phyloP scores from a whole-genome alignment of 2,329 filamentous ascomycete species.

The Pestalotiopsis sp. region DNA sequence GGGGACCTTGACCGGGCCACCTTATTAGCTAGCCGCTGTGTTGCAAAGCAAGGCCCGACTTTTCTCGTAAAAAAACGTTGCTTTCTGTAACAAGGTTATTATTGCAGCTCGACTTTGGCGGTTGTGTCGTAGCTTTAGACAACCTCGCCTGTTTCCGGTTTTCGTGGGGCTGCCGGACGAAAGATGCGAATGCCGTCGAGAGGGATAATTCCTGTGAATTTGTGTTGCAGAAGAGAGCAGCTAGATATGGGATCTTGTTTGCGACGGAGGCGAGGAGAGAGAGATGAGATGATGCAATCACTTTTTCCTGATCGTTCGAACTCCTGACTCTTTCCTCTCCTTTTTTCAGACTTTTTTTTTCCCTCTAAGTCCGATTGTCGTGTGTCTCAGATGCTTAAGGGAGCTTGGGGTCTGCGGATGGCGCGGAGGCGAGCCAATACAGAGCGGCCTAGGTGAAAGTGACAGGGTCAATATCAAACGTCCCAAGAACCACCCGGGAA shows the following conservation, averaged over 20 bases:
- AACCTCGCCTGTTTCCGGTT: not conserved
- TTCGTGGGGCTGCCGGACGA: not conserved
- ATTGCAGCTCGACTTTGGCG: constrained; percentile 6
- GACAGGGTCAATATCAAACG: constrained; percentile 3
- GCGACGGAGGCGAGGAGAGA: not conserved
- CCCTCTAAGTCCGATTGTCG: constrained; percentile 1
- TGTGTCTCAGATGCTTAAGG: constrained; percentile 13
- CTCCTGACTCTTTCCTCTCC: not conserved
- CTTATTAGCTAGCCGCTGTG: not conserved
- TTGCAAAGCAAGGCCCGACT: not conserved
- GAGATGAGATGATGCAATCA: not conserved
- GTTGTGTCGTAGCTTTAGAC: not conserved
- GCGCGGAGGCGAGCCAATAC: constrained; percentile 7
- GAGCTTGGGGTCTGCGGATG: constrained; percentile 8
- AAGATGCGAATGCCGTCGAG: not conserved
- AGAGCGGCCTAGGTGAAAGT: not conserved
- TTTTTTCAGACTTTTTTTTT: not conserved
- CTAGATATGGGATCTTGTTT: not conserved
- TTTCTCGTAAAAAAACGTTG: constrained; percentile 7
- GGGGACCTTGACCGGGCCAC: not conserved
- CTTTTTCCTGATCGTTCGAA: not conserved
- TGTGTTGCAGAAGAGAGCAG: not conserved
- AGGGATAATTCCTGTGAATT: not conserved
- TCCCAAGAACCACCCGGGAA: not conserved
- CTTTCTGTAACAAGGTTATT: constrained; percentile 13